Evolutionary conservation across 306 rosid genomes (phyloP), one percentile per base, ranked within the genome.

Genomic region (Cucumis melo): DNA sequence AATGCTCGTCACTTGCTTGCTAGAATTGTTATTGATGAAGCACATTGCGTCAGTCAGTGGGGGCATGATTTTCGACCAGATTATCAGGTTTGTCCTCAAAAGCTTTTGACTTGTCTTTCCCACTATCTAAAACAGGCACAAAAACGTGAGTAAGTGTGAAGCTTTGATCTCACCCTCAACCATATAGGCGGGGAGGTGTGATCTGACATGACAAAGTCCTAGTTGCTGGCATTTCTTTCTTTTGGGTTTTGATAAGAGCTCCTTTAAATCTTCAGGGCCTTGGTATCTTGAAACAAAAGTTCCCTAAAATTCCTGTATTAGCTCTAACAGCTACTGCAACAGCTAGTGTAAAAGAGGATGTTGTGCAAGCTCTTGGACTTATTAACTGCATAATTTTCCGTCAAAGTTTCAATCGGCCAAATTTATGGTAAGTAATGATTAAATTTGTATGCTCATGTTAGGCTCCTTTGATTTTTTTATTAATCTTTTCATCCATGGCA

Each of bases 1-100:
- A 86, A 94, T 77, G 73, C 80, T 11, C 97, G 97, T n/a, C 89
- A 88, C 82, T 81, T 92, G 91, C 97, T 94, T 81, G 79, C 97
- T n/a, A 87, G 99, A 87, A 88, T 94, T 80, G 97, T 94, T 82
- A 86, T 94, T 77, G 99, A 94, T 80, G 99, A 94, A 82, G 99
- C 99, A 81, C 99, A 94, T 80, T 94, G 99, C 78, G 97, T 94
- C 86, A 94, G 99, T 83, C 99, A 94, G 87, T 94, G 99, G 99
- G 99, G 99, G 79, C 99, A 94, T 89, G 99, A 94, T 84, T 94
- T 94, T 81, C 87, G 99, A 83, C 99, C 99, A 48, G 99, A 94
- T 82, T 94, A 94, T 88, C 99, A 94, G 96, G 99, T 92, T 81
- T 80, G 46, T 80, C 79, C 83, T 67, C 75, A 44, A 39, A 46